These are phyloP conservation scores for Pyrrhoderma noxium DNA, from an alignment of 1,284 basidiomycete species.

Conservation along the genomic window DNA sequence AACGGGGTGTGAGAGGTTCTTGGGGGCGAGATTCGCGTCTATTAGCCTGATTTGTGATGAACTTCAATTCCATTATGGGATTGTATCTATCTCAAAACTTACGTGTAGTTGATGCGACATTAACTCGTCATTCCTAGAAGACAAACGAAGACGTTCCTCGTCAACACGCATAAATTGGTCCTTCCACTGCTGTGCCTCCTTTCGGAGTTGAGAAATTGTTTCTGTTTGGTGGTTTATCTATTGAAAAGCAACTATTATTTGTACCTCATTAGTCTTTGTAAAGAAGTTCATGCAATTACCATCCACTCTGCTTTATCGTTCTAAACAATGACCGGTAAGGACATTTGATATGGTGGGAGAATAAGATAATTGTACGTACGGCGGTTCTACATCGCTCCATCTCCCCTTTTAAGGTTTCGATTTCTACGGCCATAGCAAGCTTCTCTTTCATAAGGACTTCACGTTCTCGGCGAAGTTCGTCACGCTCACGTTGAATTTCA, in stretches of 20 bases:
- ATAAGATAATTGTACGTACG: conserved; percentile 33
- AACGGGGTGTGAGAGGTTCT: conserved; percentile 17
- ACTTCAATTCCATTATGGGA: not conserved
- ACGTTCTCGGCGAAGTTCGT: conserved; percentile 46
- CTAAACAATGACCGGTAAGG: conserved; percentile 27
- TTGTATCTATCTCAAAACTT: conserved; percentile 1
- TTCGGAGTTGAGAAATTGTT: conserved; percentile 50
- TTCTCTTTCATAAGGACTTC: conserved; percentile 46
- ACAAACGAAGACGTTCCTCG: conserved; percentile 45
- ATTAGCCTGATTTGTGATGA: conserved; percentile 5
- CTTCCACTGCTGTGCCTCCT: conserved; percentile 61
- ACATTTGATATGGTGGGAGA: not conserved
- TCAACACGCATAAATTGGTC: conserved; percentile 51
- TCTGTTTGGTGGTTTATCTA: conserved; percentile 55
- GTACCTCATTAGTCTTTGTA: too few relatives aligned
- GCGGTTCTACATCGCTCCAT: conserved; percentile 41
- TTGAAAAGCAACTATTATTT: not conserved
- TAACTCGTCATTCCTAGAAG: conserved; percentile 49
- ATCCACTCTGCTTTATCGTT: conserved; percentile 49
- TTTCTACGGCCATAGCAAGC: conserved; percentile 38
- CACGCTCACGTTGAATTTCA: conserved; percentile 45
- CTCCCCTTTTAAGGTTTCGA: conserved; percentile 44
- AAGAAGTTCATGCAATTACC: too few relatives aligned
- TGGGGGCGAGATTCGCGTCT: conserved; percentile 12
- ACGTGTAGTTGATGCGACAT: conserved; percentile 37